These are phyloP conservation scores for Akanthomyces dipterigenus DNA, from an alignment of 2,329 filamentous ascomycete genomes.

Conservation along the genomic window DNA sequence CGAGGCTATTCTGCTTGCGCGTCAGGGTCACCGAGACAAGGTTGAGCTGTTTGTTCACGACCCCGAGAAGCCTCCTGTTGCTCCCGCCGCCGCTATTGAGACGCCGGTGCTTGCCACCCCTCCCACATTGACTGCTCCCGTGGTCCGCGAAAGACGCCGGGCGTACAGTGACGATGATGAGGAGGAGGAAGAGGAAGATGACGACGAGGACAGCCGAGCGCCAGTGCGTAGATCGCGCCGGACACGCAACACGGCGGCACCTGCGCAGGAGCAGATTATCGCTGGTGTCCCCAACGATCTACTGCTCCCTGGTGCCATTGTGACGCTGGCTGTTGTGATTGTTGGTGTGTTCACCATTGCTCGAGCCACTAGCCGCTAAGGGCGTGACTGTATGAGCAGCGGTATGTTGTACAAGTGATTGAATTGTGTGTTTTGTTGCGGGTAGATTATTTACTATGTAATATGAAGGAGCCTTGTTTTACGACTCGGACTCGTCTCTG, in stretches of 20 bases:
- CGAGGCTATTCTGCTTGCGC: slow-evolving; percentile 80
- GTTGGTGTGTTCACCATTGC: slow-evolving; percentile 87
- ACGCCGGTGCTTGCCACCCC: slow-evolving; percentile 39
- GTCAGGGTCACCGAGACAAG: slow-evolving; percentile 74
- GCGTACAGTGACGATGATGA: slow-evolving; percentile 50
- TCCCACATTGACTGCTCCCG: slow-evolving; percentile 39
- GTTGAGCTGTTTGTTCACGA: slow-evolving; percentile 97
- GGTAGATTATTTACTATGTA: slow-evolving; percentile 13
- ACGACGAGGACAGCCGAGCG: slow-evolving; percentile 35
- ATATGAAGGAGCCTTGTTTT: slow-evolving; percentile 14
- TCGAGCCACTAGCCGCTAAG: slow-evolving; percentile 48
- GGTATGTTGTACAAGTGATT: slow-evolving; percentile 6
- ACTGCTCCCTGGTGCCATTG: slow-evolving; percentile 86
- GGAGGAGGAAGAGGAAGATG: slow-evolving; percentile 41
- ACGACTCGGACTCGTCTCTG: neutral
- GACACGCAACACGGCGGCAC: slow-evolving; percentile 30
- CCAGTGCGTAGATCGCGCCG: slow-evolving; percentile 26
- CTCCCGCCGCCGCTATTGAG: slow-evolving; percentile 46
- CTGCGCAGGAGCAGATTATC: slow-evolving; percentile 69
- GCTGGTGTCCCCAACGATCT: slow-evolving; percentile 90
- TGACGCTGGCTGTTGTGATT: slow-evolving; percentile 91
- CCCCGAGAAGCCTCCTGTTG: slow-evolving; percentile 78
- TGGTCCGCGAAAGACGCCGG: slow-evolving; percentile 44
- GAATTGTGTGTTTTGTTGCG: neutral
- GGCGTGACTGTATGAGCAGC: neutral